Evolutionary conservation across 2,329 filamentous ascomycete genomes (phyloP), one percentile per base, ranked within the genome.

Genomic region (Calonectria crousiana): DNA sequence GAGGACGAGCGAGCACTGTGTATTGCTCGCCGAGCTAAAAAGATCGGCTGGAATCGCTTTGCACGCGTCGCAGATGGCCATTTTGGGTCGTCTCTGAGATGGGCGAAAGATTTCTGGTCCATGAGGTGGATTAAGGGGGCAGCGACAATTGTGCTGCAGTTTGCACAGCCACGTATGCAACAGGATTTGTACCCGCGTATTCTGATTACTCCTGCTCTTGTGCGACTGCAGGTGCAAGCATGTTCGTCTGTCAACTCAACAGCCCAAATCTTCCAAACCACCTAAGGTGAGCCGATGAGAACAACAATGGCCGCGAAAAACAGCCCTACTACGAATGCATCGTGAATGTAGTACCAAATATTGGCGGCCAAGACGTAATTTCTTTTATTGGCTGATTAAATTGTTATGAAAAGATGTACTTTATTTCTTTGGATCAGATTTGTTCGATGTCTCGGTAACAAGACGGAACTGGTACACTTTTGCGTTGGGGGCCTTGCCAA

Each of bases 1-100:
- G 8, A 65, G 60, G 1, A 49, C 41, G 20, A 65, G 60, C 20
- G 60, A 49, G 41, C 60, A 65, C 20, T 65, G 60, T 13, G 60
- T 65, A 32, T 65, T 49, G 38, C 60, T 44, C 11, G 60, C 60
- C n/a, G 60, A 65, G 60, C 60, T 34, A 34, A 65, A 65, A 26
- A 65, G 60, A 20, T 65, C 41, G 11, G 60, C 60, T 1, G 60
- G 41, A 49, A 65, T 65, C 14, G 38, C 30, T 14, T 49, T 65
- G 41, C 60, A 65, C 20, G 38, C 20, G n/a, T 65, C 60, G 30
- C 60, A 65, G 18, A 65, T 44, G 13, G 41, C 16, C 60, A 65
- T 65, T 44, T 49, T 49, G 26, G n/a, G 18, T 32, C 16, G 36
- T 41, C 23, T 28, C 18, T 28, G 10, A 2, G 3, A 3, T 20